Evolutionary conservation across 352 stramenopile genomes (phyloP).

Genomic region (Aphanomyces invadans): DNA sequence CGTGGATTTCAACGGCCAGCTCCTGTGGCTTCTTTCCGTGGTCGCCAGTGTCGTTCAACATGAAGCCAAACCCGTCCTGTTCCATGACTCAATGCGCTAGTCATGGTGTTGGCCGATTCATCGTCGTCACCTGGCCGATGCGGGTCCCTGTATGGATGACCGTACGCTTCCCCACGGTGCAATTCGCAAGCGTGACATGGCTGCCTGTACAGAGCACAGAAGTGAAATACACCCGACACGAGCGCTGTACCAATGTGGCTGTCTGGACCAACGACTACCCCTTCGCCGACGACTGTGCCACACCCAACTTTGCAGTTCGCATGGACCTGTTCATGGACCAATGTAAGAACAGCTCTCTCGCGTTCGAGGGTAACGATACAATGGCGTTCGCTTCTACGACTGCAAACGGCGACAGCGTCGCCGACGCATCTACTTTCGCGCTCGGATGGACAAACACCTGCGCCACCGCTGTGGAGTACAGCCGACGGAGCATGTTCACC

Average conservation of each 20-base stretch:
- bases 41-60: slow-evolving; percentile 37
- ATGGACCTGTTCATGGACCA: slow-evolving; percentile 39
- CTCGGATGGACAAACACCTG: slow-evolving; percentile 26
- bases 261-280: slow-evolving; percentile 52
- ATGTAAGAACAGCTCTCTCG: neutral
- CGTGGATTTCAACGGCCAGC: slow-evolving; percentile 62
- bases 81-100: neutral
- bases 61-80: slow-evolving; percentile 76
- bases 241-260: slow-evolving; percentile 29
- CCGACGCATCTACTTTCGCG: slow-evolving; percentile 24
- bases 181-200: slow-evolving; percentile 63
- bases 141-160: slow-evolving; percentile 63
- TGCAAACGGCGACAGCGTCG: slow-evolving; percentile 7
- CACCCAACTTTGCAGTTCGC: slow-evolving; percentile 43
- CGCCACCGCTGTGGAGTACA: neutral
- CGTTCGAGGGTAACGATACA: too few relatives aligned
- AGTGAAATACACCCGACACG: neutral
- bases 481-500: neutral
- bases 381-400: slow-evolving; percentile 23
- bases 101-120: neutral
- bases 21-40: slow-evolving; percentile 80
- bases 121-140: slow-evolving; percentile 44
- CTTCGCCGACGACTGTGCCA: slow-evolving; percentile 47
- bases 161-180: slow-evolving; percentile 48
- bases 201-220: neutral